Percentiles rank a stretch among this genome's conserved stretches.
These are phyloP conservation scores for Trichosporon faecale DNA, from an alignment of 1,284 basidiomycete species.

Conservation along the genomic window DNA sequence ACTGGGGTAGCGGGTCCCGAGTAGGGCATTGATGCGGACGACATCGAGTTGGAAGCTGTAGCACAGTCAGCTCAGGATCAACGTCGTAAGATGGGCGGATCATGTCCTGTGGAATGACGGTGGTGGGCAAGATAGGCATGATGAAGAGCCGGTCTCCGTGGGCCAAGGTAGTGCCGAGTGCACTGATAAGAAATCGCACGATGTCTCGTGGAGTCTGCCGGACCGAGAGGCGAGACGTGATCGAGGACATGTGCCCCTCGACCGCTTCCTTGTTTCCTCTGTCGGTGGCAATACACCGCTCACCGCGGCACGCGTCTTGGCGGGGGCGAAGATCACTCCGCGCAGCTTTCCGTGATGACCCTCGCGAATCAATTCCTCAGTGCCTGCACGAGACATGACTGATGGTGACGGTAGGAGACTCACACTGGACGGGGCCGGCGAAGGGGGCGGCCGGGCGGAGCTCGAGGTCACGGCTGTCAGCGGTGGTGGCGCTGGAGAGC, in stretches of 20 bases:
- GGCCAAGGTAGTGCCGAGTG: neutral
- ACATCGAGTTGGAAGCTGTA: neutral
- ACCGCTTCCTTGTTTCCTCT: neutral
- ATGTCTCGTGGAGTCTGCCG: neutral
- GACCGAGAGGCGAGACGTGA: neutral
- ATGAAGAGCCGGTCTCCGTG: neutral
- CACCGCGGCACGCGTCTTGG: neutral
- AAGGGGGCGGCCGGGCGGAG: constrained; percentile 18
- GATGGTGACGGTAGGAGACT: constrained; percentile 10
- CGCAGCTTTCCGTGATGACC: neutral
- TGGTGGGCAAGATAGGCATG: neutral
- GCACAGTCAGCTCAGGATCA: neutral
- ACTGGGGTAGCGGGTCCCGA: neutral
- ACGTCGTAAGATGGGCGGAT: neutral
- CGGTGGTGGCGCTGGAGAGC: constrained; percentile 29
- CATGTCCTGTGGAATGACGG: neutral
- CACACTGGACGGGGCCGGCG: constrained; percentile 11
- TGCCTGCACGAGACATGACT: neutral
- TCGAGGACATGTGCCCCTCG: neutral
- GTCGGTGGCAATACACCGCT: no score
- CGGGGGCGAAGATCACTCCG: neutral
- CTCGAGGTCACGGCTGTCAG: constrained; percentile 42
- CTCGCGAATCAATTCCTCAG: no score
- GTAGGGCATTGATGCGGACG: neutral
- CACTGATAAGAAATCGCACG: neutral